Conservation (phyloP, 805 yeast species). For the Hanseniaspora mollemarum region DNA sequence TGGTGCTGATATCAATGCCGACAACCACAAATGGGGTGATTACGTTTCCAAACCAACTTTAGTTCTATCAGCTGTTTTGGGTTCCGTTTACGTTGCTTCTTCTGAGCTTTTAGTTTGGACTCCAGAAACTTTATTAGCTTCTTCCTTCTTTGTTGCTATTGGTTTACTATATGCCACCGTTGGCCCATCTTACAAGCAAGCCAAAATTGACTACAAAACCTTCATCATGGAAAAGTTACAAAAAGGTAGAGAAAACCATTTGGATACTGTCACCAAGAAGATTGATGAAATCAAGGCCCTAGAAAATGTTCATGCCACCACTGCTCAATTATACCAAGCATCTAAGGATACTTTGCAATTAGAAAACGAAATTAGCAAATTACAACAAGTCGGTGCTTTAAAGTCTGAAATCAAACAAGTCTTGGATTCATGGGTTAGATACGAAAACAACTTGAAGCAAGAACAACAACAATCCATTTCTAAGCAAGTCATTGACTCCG, state of each 20-base stretch:
- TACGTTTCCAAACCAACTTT: constrained; percentile 63
- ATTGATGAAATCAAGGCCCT: constrained; percentile 77
- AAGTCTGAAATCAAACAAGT: constrained; percentile 88
- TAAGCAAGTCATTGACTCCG: constrained; percentile 74
- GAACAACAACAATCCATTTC: constrained; percentile 88
- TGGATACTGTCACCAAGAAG: constrained; percentile 84
- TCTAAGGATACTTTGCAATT: constrained; percentile 94
- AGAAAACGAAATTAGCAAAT: constrained; percentile 88
- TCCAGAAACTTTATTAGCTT: constrained; percentile 81
- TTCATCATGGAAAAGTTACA: constrained; percentile 13
- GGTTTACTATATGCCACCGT: constrained; percentile 70
- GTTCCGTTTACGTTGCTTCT: constrained; percentile 85
- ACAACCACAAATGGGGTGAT: constrained; percentile 16
- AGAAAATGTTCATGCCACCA: constrained; percentile 82
- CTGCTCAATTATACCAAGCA: constrained; percentile 81
- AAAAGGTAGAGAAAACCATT: constrained; percentile 73
- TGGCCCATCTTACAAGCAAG: constrained; percentile 75
- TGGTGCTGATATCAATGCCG: constrained; percentile 15
- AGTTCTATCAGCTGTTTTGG: constrained; percentile 90
- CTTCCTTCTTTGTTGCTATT: constrained; percentile 67
- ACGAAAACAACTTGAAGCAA: constrained; percentile 92
- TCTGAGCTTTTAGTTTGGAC: constrained; percentile 86
- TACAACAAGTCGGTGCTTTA: constrained; percentile 79
- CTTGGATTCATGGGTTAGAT: constrained; percentile 97
- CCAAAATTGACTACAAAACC: constrained; percentile 13